Evolutionary conservation across 768 basidiomycete species (phyloP), one percentile per base, ranked within the genome.

Genomic region (Collybia mongolica): DNA sequence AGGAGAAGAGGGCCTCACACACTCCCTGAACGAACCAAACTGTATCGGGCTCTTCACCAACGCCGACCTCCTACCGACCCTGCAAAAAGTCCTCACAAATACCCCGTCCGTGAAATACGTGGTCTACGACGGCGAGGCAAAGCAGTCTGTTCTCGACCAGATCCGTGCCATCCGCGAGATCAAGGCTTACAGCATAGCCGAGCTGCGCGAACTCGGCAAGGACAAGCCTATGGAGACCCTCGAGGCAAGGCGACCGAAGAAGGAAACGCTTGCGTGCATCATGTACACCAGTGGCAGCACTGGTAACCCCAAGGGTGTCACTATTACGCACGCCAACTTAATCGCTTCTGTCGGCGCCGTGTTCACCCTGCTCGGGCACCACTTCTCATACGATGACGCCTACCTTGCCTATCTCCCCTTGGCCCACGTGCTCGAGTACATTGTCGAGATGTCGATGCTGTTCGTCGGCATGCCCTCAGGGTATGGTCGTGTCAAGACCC

Each of bases 341-440:
- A 70, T 94, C 26, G 86, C 94, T 0, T 85, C 90, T 15, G 75
- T 96, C 44, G 93, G 87, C n/a, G 88, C 87, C n/a, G 79, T 96
- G 14, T 77, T 79, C 65, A 71, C 65, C 12, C 75, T 96, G 2
- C 76, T 97, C 11, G 77, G 86, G 23, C 86, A 85, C 60, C 80
- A 84, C 60, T 67, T 88, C 41, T 72, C 69, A 5, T 64, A 68
- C 40, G 76, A 69, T 46, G 93, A 88, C 69, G 79, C 71, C 14
- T 94, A 81, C 72, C 84, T 97, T 51, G 96, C 94, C 1, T 97
- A 93, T 72, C 81, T 98, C 3, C 95, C 94, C 1, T 84, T 96
- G 28, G 93, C 93, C 0, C 95, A 99, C 66, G 94, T 98, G 55
- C 76, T 99, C 53, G 96, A 98, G 70, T 97, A 92, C 65, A 85